Base-by-base conservation (phyloP, 495 filamentous ascomycete genomes). In the Clohesyomyces aquaticus region DNA sequence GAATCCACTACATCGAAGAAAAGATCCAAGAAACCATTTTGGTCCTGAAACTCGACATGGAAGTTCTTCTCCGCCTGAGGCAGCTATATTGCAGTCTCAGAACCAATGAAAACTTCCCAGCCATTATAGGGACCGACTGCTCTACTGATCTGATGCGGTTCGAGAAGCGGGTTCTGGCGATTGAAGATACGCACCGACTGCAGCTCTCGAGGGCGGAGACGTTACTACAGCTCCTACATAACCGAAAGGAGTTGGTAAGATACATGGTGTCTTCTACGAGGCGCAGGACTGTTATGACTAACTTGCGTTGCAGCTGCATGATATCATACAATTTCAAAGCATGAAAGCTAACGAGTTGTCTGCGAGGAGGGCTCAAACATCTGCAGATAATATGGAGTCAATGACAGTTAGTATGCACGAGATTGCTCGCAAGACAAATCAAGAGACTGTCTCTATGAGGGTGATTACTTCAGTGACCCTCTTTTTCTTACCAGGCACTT, bases 401-500 rank as follows among this genome's bases (percentile, higher is more conserved):
- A 69, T 77, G 64, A 77, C 75, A 25, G 55, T 45, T 3, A 48
- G 43, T 1, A 73, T 68, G 71, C 55, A 67, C 27, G 56, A 63
- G 2, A 64, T 69, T 26, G 66, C 66, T n/a, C 25, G 32, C 1
- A 70, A 72, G 52, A 68, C 69, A 12, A 55, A 62, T 26, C 38
- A 66, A 27, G 68, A 73, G 49, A 71, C 71, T 0, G 69, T 71
- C 1, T 62, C 59, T 16, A 80, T 79, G 78, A 64, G 75, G 28
- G 71, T 77, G 48, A 79, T 80, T 28, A 78, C 78, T 0, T 53
- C 76, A 1, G 77, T 80, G 14, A 79, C 77, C 1, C 63, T 80
- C 12, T 71, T 79, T 32, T 80, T 75, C 67, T 68, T 80, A 1
- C 78, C 78, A 26, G 76, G 66, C n/a, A 80, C 77, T 2, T 80